These are phyloP conservation scores for Lentinula novae-zelandiae DNA, from an alignment of 1,284 basidiomycete species.

Conservation along the genomic window DNA sequence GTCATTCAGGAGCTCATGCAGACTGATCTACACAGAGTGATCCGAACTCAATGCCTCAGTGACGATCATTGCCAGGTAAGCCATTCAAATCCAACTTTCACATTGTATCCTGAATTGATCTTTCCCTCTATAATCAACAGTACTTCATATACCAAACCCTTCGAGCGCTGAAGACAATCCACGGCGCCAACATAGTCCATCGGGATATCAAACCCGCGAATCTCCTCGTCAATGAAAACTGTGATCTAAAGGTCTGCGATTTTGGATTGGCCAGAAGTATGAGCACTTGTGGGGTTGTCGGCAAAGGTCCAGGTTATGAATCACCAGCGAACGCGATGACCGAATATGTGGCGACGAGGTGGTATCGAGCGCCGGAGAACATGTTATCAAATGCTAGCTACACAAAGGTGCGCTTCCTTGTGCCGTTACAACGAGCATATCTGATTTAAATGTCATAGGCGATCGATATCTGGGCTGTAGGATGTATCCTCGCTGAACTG, in stretches of 20 bases:
- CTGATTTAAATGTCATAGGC: constrained; percentile 34
- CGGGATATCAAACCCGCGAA: constrained; percentile 95
- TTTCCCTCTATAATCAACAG: background rate
- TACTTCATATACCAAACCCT: constrained; percentile 91
- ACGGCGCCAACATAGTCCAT: constrained; percentile 93
- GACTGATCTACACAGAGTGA: constrained; percentile 85
- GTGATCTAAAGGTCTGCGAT: constrained; percentile 93
- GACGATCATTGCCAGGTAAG: constrained; percentile 81
- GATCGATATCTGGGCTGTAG: constrained; percentile 94
- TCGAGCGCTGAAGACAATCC: constrained; percentile 90
- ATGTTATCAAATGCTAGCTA: constrained; percentile 86
- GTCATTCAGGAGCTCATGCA: constrained; percentile 68
- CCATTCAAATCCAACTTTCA: background rate
- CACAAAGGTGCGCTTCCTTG: constrained; percentile 73
- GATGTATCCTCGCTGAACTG: constrained; percentile 98
- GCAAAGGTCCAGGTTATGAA: constrained; percentile 58
- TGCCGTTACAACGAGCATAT: constrained; percentile 1
- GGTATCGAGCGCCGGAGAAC: constrained; percentile 96
- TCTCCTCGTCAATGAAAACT: constrained; percentile 93
- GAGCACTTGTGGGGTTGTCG: constrained; percentile 23
- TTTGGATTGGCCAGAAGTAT: constrained; percentile 78
- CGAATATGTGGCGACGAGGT: constrained; percentile 92
- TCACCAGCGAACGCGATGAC: constrained; percentile 78
- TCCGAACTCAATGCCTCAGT: constrained; percentile 78
- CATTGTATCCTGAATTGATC: background rate